Percentiles rank a stretch among this genome's conserved stretches.
Conservation (phyloP, 352 stramenopile genomes). For the Phytophthora lateralis region DNA sequence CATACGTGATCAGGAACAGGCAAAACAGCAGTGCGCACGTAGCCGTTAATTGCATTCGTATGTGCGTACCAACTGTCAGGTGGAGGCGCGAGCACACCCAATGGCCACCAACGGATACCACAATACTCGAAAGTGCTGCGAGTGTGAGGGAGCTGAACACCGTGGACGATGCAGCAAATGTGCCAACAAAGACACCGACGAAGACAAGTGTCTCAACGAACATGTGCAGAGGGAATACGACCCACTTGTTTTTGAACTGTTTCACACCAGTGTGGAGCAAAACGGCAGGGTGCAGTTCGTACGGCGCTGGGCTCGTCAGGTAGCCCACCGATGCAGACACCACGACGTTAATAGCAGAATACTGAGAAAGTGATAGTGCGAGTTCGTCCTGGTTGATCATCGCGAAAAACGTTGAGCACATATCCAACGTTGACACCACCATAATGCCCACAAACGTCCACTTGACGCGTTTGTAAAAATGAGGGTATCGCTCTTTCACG, state of each 20-base stretch:
- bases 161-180: conserved; percentile 71
- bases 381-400: conserved; percentile 50
- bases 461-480: conserved; percentile 75
- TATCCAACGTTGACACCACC: conserved; percentile 66
- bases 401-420: conserved; percentile 64
- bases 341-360: conserved; percentile 75
- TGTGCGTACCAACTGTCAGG: conserved; percentile 57
- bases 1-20: conserved; percentile 73
- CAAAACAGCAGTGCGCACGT: conserved; percentile 82
- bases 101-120: conserved; percentile 76
- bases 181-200: conserved; percentile 75
- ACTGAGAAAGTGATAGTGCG: conserved; percentile 69
- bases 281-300: conserved; percentile 63
- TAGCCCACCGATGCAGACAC: conserved; percentile 69
- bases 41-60: conserved; percentile 63
- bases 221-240: conserved; percentile 74
- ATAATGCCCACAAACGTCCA: conserved; percentile 83
- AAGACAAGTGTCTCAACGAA: conserved; percentile 79
- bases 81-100: conserved; percentile 68
- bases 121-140: conserved; percentile 70
- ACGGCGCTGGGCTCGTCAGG: conserved; percentile 64
- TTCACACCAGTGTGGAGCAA: conserved; percentile 55
- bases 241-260: conserved; percentile 78
- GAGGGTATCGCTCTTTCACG: conserved; percentile 44
- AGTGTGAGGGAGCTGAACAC: conserved; percentile 79